Evolutionary conservation across 768 basidiomycete species (phyloP).

Genomic region (Rhodotorula diobovata): DNA sequence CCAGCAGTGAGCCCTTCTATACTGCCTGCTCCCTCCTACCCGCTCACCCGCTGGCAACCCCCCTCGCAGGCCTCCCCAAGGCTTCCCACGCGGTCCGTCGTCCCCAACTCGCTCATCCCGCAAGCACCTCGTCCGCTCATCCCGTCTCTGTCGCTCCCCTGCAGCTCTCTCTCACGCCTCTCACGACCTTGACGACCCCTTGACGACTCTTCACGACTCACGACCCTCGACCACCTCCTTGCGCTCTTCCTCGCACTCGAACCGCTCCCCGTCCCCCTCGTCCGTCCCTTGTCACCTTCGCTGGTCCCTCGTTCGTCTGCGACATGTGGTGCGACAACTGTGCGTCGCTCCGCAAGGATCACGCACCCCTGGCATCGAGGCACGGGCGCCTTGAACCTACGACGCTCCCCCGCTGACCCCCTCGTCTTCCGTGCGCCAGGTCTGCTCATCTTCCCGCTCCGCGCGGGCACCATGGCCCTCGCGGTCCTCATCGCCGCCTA

Average conservation of each 20-base stretch:
- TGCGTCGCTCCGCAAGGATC: too few relatives aligned
- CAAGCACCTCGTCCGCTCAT: background rate
- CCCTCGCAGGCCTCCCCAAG: too few relatives aligned
- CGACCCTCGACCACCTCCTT: too few relatives aligned
- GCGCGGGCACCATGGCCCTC: slow-evolving; percentile 30
- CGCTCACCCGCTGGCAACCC: too few relatives aligned
- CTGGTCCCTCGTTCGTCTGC: too few relatives aligned
- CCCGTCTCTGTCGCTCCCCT: background rate
- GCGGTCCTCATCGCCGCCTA: slow-evolving; percentile 23
- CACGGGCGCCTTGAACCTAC: background rate
- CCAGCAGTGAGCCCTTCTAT: too few relatives aligned
- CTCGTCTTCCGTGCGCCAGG: too few relatives aligned
- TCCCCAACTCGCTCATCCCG: background rate
- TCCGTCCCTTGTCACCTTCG: background rate
- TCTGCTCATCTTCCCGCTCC: slow-evolving; percentile 30
- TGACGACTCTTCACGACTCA: slow-evolving; percentile 4
- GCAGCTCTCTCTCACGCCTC: background rate
- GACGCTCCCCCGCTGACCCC: background rate
- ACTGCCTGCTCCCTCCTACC: too few relatives aligned
- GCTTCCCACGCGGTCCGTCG: too few relatives aligned
- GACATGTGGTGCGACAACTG: slow-evolving; percentile 34
- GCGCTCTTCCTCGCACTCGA: too few relatives aligned
- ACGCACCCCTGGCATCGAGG: too few relatives aligned
- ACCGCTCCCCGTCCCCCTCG: background rate
- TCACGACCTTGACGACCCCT: background rate